A percentile compares a stretch with the other conserved stretches of the same genome.
Conservation (phyloP, 139 green algal genomes). For the Closterium sp. region DNA sequence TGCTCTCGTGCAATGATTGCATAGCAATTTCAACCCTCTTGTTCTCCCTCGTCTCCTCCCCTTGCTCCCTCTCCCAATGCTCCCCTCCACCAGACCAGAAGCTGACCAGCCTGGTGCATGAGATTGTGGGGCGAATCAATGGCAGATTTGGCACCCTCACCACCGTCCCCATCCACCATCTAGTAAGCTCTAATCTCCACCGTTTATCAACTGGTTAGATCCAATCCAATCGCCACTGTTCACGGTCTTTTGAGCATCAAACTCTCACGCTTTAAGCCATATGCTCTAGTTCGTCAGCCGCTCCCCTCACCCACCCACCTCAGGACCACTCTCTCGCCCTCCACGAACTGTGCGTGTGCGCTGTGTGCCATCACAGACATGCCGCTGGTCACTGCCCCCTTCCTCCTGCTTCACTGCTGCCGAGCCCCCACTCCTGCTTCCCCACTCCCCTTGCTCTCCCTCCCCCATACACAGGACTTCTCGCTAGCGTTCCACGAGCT, state of each 20-base stretch:
- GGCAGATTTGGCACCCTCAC: constrained; percentile 94
- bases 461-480: constrained; percentile 45
- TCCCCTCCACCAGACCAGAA: constrained; percentile 56
- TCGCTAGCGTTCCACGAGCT: constrained; percentile 90
- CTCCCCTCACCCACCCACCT: too few relatives aligned
- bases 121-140: constrained; percentile 99
- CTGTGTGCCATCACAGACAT: constrained; percentile 70
- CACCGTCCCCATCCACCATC: constrained; percentile 96
- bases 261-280: too few relatives aligned
- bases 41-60: background rate
- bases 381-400: too few relatives aligned
- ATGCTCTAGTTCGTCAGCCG: too few relatives aligned
- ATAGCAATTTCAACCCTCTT: too few relatives aligned
- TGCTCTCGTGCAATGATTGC: too few relatives aligned
- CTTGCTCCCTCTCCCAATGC: background rate
- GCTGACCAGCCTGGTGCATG: constrained; percentile 91
- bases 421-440: too few relatives aligned
- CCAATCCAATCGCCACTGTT: too few relatives aligned
- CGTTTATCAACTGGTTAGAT: too few relatives aligned
- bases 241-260: background rate
- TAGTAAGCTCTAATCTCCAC: constrained; percentile 50
- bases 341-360: constrained; percentile 72
- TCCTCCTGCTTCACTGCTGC: too few relatives aligned
- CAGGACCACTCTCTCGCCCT: constrained; percentile 62
- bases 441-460: too few relatives aligned